Conservation (phyloP, 108 stramenopile species). For the Conticribra guillardii region DNA sequence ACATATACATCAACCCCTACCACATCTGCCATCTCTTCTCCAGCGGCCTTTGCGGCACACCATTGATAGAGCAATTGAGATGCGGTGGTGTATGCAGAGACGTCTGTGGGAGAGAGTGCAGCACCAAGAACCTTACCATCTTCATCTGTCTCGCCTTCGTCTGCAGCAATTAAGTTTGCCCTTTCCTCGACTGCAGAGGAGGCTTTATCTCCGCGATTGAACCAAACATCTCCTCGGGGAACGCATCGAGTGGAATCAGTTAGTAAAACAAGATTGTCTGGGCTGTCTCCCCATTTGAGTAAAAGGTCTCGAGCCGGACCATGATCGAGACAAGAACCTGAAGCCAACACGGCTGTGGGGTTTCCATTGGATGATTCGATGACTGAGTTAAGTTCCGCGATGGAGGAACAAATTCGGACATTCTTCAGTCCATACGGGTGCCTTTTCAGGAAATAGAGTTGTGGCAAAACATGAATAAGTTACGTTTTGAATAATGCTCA, state of each 20-base stretch:
- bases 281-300: constrained; percentile 79
- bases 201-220: constrained; percentile 8
- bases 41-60: constrained; percentile 77
- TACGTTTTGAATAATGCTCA: too few species aligned
- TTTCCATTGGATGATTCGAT: constrained; percentile 44
- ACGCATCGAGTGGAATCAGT: constrained; percentile 78
- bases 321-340: constrained; percentile 75
- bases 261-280: constrained; percentile 78
- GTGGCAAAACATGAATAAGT: too few species aligned
- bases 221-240: constrained; percentile 53
- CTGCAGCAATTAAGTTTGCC: background rate
- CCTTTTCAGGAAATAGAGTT: too few species aligned
- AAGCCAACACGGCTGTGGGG: constrained; percentile 83
- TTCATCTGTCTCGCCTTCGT: constrained; percentile 35
- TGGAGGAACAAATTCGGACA: constrained; percentile 59
- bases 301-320: constrained; percentile 86
- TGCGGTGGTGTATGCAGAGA: constrained; percentile 63
- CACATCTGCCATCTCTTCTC: constrained; percentile 86
- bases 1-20: constrained; percentile 76
- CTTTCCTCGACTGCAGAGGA: constrained; percentile 3
- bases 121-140: constrained; percentile 51
- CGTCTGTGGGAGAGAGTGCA: constrained; percentile 45
- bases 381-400: constrained; percentile 63
- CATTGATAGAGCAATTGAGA: constrained; percentile 80
- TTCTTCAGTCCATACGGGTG: constrained; percentile 67